Evolutionary conservation across 108 stramenopile genomes (phyloP), one percentile per base, ranked within the genome.

Genomic region (Cyclostephanos tholiformis): DNA sequence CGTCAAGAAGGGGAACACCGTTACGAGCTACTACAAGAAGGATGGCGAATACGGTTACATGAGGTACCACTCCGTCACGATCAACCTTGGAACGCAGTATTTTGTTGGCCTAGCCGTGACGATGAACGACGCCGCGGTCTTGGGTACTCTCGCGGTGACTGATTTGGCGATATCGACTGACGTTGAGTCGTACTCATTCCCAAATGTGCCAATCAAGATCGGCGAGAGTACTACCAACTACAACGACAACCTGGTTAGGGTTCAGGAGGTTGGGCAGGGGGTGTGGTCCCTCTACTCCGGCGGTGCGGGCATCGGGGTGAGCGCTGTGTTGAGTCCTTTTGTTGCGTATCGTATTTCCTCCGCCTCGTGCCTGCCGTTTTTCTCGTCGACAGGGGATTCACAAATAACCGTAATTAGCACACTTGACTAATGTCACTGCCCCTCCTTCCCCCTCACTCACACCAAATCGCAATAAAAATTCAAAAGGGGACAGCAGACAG

Each of bases 221-320:
- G 74, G 74, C 0, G 53, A 59, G 50, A 66, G 56, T 9, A 50
- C 27, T 29, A 48, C 55, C 8, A 16, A 46, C 44, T 12, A 14
- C 14, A 1, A 17, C 44, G 16, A 16, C 13, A 16, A 2, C 44
- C 12, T 14, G 44, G 49, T 60, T 23, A 17, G 14, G 8, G 55
- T 56, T 0, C 56, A 59, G 44, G 43, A 75, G 44, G 17, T 57
- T 2, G 29, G 51, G 17, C 19, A 57, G 38, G 65, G 57, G 3
- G 14, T 39, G 17, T 75, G 74, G 74, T 32, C 16, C 17, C 36
- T 75, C 41, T 55, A 60, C 65, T 48, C 56, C 20, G 65, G 35
- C 2, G 71, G 71, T 39, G 48, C 48, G 71, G 74, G 58, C 30
- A 75, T 75, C 23, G 74, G 74, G 43, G 74, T 73, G 43, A 73